Base-by-base conservation (phyloP, 345 rosid species). In the Abelmoschus esculentus region DNA sequence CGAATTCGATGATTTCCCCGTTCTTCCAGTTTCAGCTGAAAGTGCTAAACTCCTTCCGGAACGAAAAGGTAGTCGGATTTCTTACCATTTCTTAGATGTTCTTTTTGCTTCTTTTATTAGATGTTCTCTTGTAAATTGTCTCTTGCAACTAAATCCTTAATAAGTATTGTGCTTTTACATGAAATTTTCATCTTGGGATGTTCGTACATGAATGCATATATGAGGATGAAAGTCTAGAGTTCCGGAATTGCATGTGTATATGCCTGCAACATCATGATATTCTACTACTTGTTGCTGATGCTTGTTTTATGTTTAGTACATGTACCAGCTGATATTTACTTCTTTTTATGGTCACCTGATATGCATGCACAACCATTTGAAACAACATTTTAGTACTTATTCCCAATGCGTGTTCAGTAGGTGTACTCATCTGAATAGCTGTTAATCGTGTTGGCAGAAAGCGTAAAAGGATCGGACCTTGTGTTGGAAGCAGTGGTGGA, bases 21-120 rank as follows among this genome's bases (percentile, higher is more conserved):
- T 91, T 76, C 83, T 95, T 76, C 99, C 96, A 0, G 82, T 95
- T 60, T 89, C 96, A 55, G 97, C 97, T 72, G 93, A 89, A 81
- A 84, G 83, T 75, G 80, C 96, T 19, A 96, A 90, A 66, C 71
- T 91, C 67, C 80, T 88, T 52, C 96, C 99, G 11, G 74, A 72
- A 50, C 85, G 76, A 19, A 82, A 76, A 67, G 95, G 97, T 88
- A 70, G 12, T 19, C 15, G 18, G 26, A 22, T 55, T 73, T 70
- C 55, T 28, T 52, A 11, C 5, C 12, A 63, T 9, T 14, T 44
- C 32, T 22, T 56, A 12, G 10, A 63, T 34, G n/a, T 9, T 31
- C 1, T 9, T 36, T 53, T 67, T 52, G 17, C 31, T 34, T 52
- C 22, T 6, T 15, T 52, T 17, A 53, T 52, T 67, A 6, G 3